Conservation (phyloP, 116 monocot species). For the Zostera marina region DNA sequence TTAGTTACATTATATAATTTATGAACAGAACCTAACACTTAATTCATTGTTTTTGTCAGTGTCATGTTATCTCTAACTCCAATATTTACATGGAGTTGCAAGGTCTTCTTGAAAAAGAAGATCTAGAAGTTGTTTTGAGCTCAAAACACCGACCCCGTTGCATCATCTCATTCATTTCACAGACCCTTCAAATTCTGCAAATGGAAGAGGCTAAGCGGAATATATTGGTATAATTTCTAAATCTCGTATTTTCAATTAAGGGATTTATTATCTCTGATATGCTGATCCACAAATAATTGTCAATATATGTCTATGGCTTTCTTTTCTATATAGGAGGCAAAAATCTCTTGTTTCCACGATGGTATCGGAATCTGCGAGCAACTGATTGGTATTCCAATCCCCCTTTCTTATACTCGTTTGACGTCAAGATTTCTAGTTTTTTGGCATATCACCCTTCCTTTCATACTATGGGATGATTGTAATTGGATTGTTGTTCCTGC, state of each 20-base stretch:
- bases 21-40: neutral
- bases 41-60: slow-evolving; percentile 26
- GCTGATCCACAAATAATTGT: neutral
- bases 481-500: slow-evolving; percentile 95
- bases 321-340: slow-evolving; percentile 45
- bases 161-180: slow-evolving; percentile 75
- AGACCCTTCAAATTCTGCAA: slow-evolving; percentile 53
- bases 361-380: slow-evolving; percentile 77
- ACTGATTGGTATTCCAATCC: slow-evolving; percentile 73
- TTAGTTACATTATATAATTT: no score
- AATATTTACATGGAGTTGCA: slow-evolving; percentile 52
- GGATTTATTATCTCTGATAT: neutral
- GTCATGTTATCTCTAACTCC: slow-evolving; percentile 56
- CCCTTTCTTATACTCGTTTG: slow-evolving; percentile 82
- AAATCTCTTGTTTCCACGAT: slow-evolving; percentile 66
- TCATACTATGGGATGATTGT: slow-evolving; percentile 96
- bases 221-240: slow-evolving; percentile 4
- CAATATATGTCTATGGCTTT: neutral
- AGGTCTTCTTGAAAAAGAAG: slow-evolving; percentile 66
- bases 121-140: slow-evolving; percentile 43
- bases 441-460: slow-evolving; percentile 88
- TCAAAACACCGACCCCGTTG: slow-evolving; percentile 87
- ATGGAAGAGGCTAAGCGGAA: slow-evolving; percentile 50
- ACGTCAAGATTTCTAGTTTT: slow-evolving; percentile 93
- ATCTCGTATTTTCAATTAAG: neutral